Percentiles rank a stretch among this genome's conserved stretches.
These are phyloP conservation scores for Tulasnella sp. DNA, from an alignment of 768 basidiomycete genomes.

Conservation along the genomic window DNA sequence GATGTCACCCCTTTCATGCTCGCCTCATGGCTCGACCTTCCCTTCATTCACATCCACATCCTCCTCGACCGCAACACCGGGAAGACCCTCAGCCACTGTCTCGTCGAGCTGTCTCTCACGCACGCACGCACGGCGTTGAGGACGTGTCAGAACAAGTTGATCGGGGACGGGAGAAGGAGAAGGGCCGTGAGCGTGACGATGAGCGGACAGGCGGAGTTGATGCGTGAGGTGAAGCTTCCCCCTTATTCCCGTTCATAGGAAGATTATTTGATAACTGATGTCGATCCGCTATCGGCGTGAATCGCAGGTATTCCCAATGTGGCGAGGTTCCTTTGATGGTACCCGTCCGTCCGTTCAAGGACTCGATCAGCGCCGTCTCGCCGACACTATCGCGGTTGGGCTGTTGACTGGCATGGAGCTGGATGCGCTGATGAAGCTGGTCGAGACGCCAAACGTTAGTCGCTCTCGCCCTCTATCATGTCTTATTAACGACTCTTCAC, in stretches of 20 bases:
- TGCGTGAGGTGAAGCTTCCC: constrained; percentile 50
- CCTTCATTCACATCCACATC: constrained; percentile 54
- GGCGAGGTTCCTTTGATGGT: constrained; percentile 66
- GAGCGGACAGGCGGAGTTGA: constrained; percentile 69
- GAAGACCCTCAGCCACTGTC: constrained; percentile 78
- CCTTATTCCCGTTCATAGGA: background rate
- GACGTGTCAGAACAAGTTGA: constrained; percentile 41
- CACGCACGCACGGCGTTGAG: constrained; percentile 27
- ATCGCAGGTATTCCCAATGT: constrained; percentile 63
- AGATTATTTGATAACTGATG: too few species aligned
- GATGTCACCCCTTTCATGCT: constrained; percentile 77
- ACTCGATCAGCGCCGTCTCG: constrained; percentile 45
- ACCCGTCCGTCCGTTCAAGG: constrained; percentile 56
- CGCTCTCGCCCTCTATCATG: background rate
- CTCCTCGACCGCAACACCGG: constrained; percentile 62
- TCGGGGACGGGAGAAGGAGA: constrained; percentile 67
- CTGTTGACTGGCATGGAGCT: constrained; percentile 59
- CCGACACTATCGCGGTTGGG: constrained; percentile 50
- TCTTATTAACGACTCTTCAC: background rate
- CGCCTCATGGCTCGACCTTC: constrained; percentile 36
- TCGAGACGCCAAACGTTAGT: constrained; percentile 66
- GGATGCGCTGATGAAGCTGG: constrained; percentile 51
- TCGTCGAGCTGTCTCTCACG: constrained; percentile 52
- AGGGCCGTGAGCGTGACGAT: constrained; percentile 76
- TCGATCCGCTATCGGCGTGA: constrained; percentile 1